Evolutionary conservation across 164 flowering plant genomes (phyloP).

Genomic region (Pachysandra terminalis): DNA sequence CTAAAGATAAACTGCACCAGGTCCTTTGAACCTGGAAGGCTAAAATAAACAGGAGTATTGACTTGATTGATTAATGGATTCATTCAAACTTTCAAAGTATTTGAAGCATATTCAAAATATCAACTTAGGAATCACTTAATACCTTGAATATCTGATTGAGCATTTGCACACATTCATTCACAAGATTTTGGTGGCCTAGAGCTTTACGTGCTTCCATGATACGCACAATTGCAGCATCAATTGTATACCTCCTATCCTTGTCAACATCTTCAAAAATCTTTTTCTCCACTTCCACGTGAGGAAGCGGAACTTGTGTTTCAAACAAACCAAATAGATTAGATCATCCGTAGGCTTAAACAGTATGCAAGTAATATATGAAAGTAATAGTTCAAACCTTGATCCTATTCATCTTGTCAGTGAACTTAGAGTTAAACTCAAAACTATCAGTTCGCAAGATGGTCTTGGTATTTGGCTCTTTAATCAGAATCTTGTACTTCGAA

Average conservation of each 20-base stretch:
- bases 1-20: too few relatives aligned
- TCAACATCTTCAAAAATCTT: slow-evolving; percentile 39
- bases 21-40: too few relatives aligned
- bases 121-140: neutral
- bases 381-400: slow-evolving; percentile 29
- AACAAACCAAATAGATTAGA: neutral
- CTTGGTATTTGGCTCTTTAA: too few relatives aligned
- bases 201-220: slow-evolving; percentile 45
- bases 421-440: slow-evolving; percentile 38
- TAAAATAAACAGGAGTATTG: too few relatives aligned
- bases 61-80: too few relatives aligned
- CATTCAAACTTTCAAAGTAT: neutral
- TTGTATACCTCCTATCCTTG: slow-evolving; percentile 33
- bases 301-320: slow-evolving; percentile 32
- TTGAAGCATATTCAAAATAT: too few relatives aligned
- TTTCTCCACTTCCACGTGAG: slow-evolving; percentile 35
- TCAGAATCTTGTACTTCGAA: too few relatives aligned
- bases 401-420: too few relatives aligned
- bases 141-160: slow-evolving; percentile 41
- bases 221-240: slow-evolving; percentile 44
- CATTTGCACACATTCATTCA: slow-evolving; percentile 33
- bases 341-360: neutral
- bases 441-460: slow-evolving; percentile 26
- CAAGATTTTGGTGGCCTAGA: slow-evolving; percentile 36
- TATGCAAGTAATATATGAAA: too few relatives aligned